These are phyloP conservation scores for Phytophthora vignae DNA, from an alignment of 352 stramenopile genomes.

Conservation along the genomic window DNA sequence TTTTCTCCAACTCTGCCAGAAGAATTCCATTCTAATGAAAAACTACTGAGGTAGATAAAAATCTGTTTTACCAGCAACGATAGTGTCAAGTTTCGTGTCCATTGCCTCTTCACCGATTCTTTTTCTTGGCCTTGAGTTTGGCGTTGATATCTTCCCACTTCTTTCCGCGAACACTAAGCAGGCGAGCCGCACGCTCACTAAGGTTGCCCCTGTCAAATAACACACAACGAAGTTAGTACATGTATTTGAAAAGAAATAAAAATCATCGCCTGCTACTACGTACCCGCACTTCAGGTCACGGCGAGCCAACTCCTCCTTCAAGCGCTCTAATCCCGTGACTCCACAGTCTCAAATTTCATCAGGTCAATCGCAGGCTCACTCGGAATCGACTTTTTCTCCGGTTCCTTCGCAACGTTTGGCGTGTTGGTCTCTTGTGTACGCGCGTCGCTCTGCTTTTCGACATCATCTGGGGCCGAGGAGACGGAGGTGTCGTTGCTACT, in stretches of 20 bases:
- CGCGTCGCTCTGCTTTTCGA: slow-evolving; percentile 10
- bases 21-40: too few relatives aligned
- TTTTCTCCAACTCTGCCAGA: too few relatives aligned
- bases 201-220: slow-evolving; percentile 81
- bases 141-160: slow-evolving; percentile 89
- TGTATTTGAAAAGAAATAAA: too few relatives aligned
- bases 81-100: too few relatives aligned
- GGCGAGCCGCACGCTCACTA: slow-evolving; percentile 87
- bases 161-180: slow-evolving; percentile 95
- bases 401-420: slow-evolving; percentile 12
- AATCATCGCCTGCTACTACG: slow-evolving; percentile 14
- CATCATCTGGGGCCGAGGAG: background rate
- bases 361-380: slow-evolving; percentile 52
- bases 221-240: slow-evolving; percentile 14
- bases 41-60: too few relatives aligned
- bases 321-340: slow-evolving; percentile 83
- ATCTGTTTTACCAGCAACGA: too few relatives aligned
- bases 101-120: background rate
- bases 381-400: slow-evolving; percentile 19
- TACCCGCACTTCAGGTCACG: slow-evolving; percentile 97
- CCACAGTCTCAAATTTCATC: slow-evolving; percentile 57
- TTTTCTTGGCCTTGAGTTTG: slow-evolving; percentile 78
- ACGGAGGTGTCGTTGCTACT: background rate
- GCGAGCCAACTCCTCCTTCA: slow-evolving; percentile 93
- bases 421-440: slow-evolving; percentile 4